Evolutionary conservation across 1,284 basidiomycete species (phyloP).

Genomic region (Ustilago sp.): DNA sequence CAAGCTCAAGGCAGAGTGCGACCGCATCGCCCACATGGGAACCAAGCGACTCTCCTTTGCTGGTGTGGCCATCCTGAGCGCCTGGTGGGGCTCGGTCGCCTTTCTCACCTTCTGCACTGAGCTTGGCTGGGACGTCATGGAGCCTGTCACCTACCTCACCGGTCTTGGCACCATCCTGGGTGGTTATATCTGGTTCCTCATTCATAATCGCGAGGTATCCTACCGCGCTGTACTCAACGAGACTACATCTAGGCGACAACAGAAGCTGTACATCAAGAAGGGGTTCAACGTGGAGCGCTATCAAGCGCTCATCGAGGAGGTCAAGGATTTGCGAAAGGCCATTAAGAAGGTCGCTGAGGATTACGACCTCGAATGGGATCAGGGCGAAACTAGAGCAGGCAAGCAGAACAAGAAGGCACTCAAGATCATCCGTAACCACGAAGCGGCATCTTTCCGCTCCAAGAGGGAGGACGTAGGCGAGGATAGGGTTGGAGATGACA

Average conservation of each 20-base stretch:
- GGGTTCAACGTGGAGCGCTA: conserved; percentile 61
- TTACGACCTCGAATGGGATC: conserved; percentile 65
- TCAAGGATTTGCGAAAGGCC: conserved; percentile 54
- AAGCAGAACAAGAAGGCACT: conserved; percentile 59
- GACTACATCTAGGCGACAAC: conserved; percentile 59
- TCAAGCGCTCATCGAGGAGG: conserved; percentile 60
- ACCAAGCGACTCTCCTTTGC: conserved; percentile 57
- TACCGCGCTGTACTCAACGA: conserved; percentile 63
- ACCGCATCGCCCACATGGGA: conserved; percentile 51
- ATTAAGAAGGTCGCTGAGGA: conserved; percentile 63
- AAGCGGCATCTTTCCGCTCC: conserved; percentile 33
- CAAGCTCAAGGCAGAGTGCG: conserved; percentile 61
- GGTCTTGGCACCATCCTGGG: conserved; percentile 60
- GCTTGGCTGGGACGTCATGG: conserved; percentile 58
- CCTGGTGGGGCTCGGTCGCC: conserved; percentile 58
- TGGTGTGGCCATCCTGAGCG: conserved; percentile 50
- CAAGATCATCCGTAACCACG: conserved; percentile 57
- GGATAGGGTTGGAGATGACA: conserved; percentile 29
- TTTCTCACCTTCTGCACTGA: conserved; percentile 61
- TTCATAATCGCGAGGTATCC: conserved; percentile 61
- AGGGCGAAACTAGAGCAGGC: conserved; percentile 54
- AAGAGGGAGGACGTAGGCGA: conserved; percentile 14
- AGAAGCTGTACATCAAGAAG: conserved; percentile 57
- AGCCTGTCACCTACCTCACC: conserved; percentile 59
- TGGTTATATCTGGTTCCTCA: conserved; percentile 63